phyloP scores from a whole-genome alignment of 306 rosid species.

The Urtica urens region DNA sequence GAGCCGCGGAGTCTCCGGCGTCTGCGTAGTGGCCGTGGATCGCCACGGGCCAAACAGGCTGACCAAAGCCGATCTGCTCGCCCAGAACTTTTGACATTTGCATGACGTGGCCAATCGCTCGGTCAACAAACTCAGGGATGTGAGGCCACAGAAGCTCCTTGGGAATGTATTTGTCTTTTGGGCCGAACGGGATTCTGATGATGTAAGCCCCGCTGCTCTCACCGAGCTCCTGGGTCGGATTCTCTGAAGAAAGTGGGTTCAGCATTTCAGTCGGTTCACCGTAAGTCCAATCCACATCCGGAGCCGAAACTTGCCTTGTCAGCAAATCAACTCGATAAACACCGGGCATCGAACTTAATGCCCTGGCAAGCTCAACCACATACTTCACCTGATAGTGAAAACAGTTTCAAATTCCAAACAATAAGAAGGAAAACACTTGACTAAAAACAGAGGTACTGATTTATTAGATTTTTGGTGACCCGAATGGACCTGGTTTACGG shows the following conservation, averaged over 20 bases:
- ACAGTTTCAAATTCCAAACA: slow-evolving; percentile 10
- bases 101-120: slow-evolving; percentile 38
- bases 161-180: slow-evolving; percentile 36
- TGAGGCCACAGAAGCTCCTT: slow-evolving; percentile 48
- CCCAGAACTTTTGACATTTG: slow-evolving; percentile 50
- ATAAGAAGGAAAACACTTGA: too few species aligned
- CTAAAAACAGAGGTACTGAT: too few species aligned
- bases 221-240: slow-evolving; percentile 26
- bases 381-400: slow-evolving; percentile 33
- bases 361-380: slow-evolving; percentile 50
- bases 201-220: slow-evolving; percentile 49
- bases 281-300: slow-evolving; percentile 50
- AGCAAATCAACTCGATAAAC: slow-evolving; percentile 52
- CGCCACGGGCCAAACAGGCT: slow-evolving; percentile 48
- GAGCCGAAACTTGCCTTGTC: slow-evolving; percentile 45
- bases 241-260: slow-evolving; percentile 22
- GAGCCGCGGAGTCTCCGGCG: slow-evolving; percentile 60
- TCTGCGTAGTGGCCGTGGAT: slow-evolving; percentile 60
- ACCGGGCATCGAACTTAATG: slow-evolving; percentile 49
- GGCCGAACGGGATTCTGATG: slow-evolving; percentile 48
- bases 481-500: too few species aligned
- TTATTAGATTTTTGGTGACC: too few species aligned
- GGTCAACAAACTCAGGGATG: slow-evolving; percentile 45
- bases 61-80: slow-evolving; percentile 42
- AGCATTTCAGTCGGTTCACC: slow-evolving; percentile 58